A percentile compares a stretch with the other conserved stretches of the same genome.
Evolutionary conservation across 495 filamentous ascomycete genomes (phyloP).

Genomic region (Penicillium herquei): DNA sequence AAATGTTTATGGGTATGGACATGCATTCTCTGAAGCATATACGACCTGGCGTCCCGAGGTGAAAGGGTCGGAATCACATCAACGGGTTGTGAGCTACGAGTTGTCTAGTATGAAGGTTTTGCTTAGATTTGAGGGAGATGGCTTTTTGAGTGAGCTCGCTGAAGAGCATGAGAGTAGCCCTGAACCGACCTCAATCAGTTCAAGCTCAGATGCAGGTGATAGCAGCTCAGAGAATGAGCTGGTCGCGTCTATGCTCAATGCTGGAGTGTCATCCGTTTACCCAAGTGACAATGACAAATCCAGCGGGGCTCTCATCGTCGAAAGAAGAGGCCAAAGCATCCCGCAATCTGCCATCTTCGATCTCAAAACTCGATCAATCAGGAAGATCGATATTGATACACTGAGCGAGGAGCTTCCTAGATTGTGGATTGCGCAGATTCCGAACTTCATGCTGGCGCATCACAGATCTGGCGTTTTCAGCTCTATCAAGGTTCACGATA

Average conservation of each 20-base stretch:
- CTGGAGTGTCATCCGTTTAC: not conserved
- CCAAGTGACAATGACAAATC: not conserved
- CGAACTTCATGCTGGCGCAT: constrained; percentile 60
- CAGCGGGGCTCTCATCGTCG: constrained; percentile 1
- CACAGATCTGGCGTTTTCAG: constrained; percentile 55
- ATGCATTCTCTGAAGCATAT: constrained; percentile 63
- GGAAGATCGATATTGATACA: constrained; percentile 29
- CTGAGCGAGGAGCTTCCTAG: constrained; percentile 50
- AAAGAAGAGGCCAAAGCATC: constrained; percentile 7
- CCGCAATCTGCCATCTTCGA: constrained; percentile 59
- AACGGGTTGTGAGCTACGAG: constrained; percentile 58
- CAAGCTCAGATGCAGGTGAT: not conserved
- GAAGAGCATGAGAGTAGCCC: no score
- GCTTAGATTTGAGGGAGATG: constrained; percentile 63
- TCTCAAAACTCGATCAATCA: constrained; percentile 59
- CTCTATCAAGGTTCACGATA: constrained; percentile 47
- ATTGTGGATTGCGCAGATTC: constrained; percentile 61
- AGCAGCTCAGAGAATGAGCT: constrained; percentile 1
- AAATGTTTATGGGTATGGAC: constrained; percentile 57
- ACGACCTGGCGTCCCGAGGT: constrained; percentile 56
- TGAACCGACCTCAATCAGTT: not conserved
- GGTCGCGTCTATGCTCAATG: constrained; percentile 2
- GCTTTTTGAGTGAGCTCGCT: constrained; percentile 43
- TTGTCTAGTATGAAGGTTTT: constrained; percentile 55
- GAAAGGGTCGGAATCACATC: constrained; percentile 56